Conservation (phyloP, 768 basidiomycete species). For the Cantharellus anzutake region DNA sequence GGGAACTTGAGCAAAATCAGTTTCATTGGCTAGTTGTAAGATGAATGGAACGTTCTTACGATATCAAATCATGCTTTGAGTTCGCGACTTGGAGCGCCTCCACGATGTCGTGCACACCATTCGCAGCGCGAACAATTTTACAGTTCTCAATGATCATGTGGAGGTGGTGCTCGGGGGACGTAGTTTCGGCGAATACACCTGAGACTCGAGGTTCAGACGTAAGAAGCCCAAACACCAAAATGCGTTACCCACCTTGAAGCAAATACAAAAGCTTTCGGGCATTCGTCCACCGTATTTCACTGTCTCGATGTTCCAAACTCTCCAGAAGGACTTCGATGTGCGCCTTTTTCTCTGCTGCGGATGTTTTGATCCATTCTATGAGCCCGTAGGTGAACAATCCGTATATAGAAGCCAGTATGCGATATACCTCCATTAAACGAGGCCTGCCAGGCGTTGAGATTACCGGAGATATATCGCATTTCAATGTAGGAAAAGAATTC, state of each 20-base stretch:
- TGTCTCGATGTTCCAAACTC: conserved; percentile 70
- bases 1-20: conserved; percentile 26
- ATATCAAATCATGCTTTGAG: conserved; percentile 67
- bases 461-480: conserved; percentile 77
- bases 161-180: conserved; percentile 83
- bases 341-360: conserved; percentile 39
- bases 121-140: conserved; percentile 62
- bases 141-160: conserved; percentile 94
- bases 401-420: conserved; percentile 3
- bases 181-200: conserved; percentile 86
- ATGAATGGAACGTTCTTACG: conserved; percentile 26
- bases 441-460: conserved; percentile 72
- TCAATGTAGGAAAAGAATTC: conserved; percentile 98
- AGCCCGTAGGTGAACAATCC: conserved; percentile 10
- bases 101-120: conserved; percentile 67
- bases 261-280: conserved; percentile 79
- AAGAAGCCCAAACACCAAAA: background rate
- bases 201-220: background rate
- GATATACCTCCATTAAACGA: conserved; percentile 57
- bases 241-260: conserved; percentile 47
- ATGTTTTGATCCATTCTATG: conserved; percentile 63
- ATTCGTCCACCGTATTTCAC: conserved; percentile 69
- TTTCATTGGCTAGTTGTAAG: background rate
- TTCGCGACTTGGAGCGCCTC: conserved; percentile 82
- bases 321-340: conserved; percentile 71